These are phyloP conservation scores for Candida tibetensis DNA, from an alignment of 805 yeast species.

Conservation along the genomic window DNA sequence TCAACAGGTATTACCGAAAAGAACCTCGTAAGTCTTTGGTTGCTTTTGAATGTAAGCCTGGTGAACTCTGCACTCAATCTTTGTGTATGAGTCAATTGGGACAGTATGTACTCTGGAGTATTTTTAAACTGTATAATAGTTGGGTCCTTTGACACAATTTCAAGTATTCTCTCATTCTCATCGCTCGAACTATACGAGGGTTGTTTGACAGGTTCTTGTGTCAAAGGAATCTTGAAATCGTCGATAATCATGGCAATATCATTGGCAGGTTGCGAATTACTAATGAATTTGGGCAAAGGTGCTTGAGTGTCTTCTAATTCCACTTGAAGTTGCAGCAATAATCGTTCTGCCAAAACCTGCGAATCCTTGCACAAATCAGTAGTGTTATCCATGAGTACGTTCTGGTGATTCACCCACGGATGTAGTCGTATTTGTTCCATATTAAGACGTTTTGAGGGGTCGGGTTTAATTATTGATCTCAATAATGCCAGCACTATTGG, in stretches of 20 bases:
- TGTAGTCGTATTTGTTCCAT: constrained; percentile 45
- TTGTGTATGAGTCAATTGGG: constrained; percentile 17
- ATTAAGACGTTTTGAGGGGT: constrained; percentile 43
- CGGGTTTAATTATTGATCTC: constrained; percentile 50
- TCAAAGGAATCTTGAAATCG: constrained; percentile 34
- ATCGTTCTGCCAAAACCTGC: constrained; percentile 44
- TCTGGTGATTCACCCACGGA: constrained; percentile 52
- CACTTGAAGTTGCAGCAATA: constrained; percentile 52
- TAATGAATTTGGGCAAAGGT: background rate
- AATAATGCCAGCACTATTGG: constrained; percentile 49
- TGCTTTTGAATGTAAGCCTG: constrained; percentile 17
- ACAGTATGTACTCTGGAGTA: constrained; percentile 12
- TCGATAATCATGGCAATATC: constrained; percentile 43
- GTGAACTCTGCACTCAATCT: background rate
- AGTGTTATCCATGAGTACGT: constrained; percentile 37
- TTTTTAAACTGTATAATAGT: constrained; percentile 47
- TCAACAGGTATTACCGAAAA: constrained; percentile 46
- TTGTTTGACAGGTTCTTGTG: constrained; percentile 30
- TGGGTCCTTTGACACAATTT: constrained; percentile 48
- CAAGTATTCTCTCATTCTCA: constrained; percentile 30
- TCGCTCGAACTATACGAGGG: background rate
- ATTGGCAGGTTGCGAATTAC: constrained; percentile 46
- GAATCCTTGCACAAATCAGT: constrained; percentile 51
- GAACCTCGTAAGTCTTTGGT: constrained; percentile 50
- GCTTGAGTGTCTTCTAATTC: constrained; percentile 42